Base-by-base conservation (phyloP, 75 land plant species). In the Pinus albicaulis region DNA sequence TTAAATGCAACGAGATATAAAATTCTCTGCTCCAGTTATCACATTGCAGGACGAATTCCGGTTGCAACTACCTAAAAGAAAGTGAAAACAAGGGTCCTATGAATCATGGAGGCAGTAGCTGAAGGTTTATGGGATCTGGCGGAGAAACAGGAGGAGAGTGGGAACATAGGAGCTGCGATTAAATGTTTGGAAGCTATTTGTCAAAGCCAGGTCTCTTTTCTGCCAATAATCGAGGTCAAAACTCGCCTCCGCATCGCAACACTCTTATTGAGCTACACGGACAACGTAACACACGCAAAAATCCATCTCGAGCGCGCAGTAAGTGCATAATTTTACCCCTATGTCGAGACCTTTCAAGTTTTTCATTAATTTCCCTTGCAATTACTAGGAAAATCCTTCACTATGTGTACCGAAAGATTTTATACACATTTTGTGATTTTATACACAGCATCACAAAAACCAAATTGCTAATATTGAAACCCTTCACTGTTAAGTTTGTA, bases 121-220 rank as follows among this genome's bases (percentile, higher is more conserved):
- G 99, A 97, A 77, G 99, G 95, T 25, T 78, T 97, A 41, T 97
- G 99, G 98, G 80, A 76, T 15, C 78, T 97, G 68, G 95, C 98
- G 12, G 98, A 95, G 57, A 41, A 77, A 57, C 83, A 81, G 61
- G 93, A 89, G 84, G 81, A 77, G 74, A 78, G 74, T 11, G 90
- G 91, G 2, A 89, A 91, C 58, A 80, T 86, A 3, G 88, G 85
- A 22, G 86, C 80, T 57, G 90, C 99, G 2, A 78, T 92, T 24
- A 93, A 93, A 66, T 97, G 99, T 83, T 62, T 97, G 78, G 99
- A 97, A 78, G 95, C 99, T 52, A 86, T 95, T 28, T 87, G 92
- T 71, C 98, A 94, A 75, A 81, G 88, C 62, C 82, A 78, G 14
- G 86, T 81, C 58, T 88, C 99, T 17, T 93, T 97, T 71, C 81